Conservation (phyloP, 2,329 filamentous ascomycete species). For the Penicillium polonicum region DNA sequence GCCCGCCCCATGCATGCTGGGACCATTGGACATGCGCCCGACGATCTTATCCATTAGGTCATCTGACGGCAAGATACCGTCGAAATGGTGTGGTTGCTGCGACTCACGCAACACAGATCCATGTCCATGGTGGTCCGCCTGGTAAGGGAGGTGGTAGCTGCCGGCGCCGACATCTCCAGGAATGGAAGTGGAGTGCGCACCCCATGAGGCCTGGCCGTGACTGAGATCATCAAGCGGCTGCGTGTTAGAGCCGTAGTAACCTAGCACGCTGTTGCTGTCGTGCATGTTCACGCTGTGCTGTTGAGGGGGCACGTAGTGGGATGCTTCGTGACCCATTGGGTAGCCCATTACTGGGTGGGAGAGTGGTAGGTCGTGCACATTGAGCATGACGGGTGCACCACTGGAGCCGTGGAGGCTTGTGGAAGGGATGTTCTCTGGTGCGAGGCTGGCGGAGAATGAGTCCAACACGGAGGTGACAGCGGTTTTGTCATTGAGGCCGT, state of each 20-base stretch:
- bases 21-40: slow-evolving; percentile 34
- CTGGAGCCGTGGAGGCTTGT: slow-evolving; percentile 30
- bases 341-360: slow-evolving; percentile 35
- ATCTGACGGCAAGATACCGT: slow-evolving; percentile 35
- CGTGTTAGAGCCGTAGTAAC: slow-evolving; percentile 32
- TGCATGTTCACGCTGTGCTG: slow-evolving; percentile 31
- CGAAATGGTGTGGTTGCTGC: slow-evolving; percentile 34
- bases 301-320: slow-evolving; percentile 36
- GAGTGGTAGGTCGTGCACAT: slow-evolving; percentile 37
- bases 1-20: slow-evolving; percentile 36
- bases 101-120: slow-evolving; percentile 34
- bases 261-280: slow-evolving; percentile 34
- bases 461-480: slow-evolving; percentile 39
- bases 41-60: slow-evolving; percentile 42
- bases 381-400: slow-evolving; percentile 34
- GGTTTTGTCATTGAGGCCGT: slow-evolving; percentile 35
- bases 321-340: slow-evolving; percentile 30
- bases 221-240: slow-evolving; percentile 39
- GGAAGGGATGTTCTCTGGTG: slow-evolving; percentile 34
- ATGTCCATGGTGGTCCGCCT: slow-evolving; percentile 32
- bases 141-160: slow-evolving; percentile 36
- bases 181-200: slow-evolving; percentile 30
- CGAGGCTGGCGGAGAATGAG: slow-evolving; percentile 32
- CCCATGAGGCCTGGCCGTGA: slow-evolving; percentile 33
- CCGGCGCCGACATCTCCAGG: slow-evolving; percentile 32